A percentile compares a stretch with the other conserved stretches of the same genome.
Evolutionary conservation across 441 rosid genomes (phyloP).

Genomic region (Aleurites moluccanus): DNA sequence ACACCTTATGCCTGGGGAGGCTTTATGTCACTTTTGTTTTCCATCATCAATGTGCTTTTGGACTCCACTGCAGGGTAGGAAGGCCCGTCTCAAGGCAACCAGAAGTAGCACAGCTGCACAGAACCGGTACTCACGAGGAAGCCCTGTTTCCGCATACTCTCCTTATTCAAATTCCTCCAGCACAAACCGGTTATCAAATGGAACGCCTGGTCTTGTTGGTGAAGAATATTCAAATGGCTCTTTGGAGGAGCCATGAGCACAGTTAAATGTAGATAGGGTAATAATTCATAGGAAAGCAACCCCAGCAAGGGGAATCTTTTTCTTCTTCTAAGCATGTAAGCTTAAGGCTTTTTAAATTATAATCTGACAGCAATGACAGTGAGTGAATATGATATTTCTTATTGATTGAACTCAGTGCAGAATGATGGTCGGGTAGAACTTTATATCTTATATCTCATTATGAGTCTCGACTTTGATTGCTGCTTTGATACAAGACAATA

Average conservation of each 20-base stretch:
- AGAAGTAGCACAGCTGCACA: conserved; percentile 82
- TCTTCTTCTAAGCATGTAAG: background rate
- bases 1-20: background rate
- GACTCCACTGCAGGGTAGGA: conserved; percentile 63
- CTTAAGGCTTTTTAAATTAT: background rate
- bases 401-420: background rate
- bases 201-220: conserved; percentile 50
- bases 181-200: conserved; percentile 56
- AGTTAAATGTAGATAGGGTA: conserved; percentile 18
- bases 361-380: background rate
- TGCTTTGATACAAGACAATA: background rate
- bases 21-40: background rate
- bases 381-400: background rate
- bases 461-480: background rate
- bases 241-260: conserved; percentile 46
- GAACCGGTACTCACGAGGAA: conserved; percentile 67
- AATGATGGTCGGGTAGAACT: background rate
- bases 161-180: conserved; percentile 54
- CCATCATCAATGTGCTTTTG: conserved; percentile 4
- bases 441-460: background rate
- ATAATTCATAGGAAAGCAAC: conserved; percentile 5
- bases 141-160: conserved; percentile 53
- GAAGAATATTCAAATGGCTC: conserved; percentile 62
- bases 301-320: background rate
- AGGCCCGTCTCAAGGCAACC: conserved; percentile 74